These are phyloP conservation scores for Symbiodinium natans DNA, from an alignment of 73 alveolate species.

Conservation along the genomic window DNA sequence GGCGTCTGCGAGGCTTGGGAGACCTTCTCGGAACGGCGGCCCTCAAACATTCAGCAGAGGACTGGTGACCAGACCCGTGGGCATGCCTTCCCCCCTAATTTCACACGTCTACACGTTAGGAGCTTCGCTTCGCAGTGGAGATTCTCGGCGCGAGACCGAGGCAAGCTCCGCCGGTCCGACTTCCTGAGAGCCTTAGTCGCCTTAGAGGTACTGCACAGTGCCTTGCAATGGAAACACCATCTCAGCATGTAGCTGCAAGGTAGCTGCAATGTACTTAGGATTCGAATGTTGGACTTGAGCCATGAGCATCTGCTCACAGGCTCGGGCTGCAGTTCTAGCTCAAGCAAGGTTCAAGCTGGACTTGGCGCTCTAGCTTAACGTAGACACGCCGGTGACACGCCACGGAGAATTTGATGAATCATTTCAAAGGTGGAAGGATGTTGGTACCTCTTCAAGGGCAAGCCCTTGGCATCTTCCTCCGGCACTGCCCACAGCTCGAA, in stretches of 20 bases:
- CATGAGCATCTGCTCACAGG: constrained; percentile 78
- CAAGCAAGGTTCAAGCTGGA: no score
- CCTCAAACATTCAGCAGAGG: not conserved
- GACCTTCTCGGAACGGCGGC: constrained; percentile 18
- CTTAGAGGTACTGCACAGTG: not conserved
- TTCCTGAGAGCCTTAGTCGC: not conserved
- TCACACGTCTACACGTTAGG: not conserved
- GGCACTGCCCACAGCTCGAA: constrained; percentile 31
- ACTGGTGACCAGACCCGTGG: not conserved
- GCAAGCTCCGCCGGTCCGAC: constrained; percentile 12
- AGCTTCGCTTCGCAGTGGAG: constrained; percentile 73
- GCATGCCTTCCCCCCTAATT: no score
- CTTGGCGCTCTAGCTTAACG: no score
- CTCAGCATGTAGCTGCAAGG: not conserved
- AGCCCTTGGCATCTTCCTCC: constrained; percentile 61
- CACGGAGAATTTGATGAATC: no score
- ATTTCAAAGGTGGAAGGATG: constrained; percentile 20
- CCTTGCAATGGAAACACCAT: not conserved
- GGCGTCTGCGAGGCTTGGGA: constrained; percentile 33
- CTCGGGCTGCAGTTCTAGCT: constrained; percentile 9
- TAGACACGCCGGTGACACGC: no score
- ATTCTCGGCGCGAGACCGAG: constrained; percentile 76
- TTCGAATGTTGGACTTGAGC: constrained; percentile 56
- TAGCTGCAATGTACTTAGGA: constrained; percentile 22
- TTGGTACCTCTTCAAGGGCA: constrained; percentile 42